phyloP scores from a whole-genome alignment of 2,329 filamentous ascomycete genomes.

The Aspergillus sp. region DNA sequence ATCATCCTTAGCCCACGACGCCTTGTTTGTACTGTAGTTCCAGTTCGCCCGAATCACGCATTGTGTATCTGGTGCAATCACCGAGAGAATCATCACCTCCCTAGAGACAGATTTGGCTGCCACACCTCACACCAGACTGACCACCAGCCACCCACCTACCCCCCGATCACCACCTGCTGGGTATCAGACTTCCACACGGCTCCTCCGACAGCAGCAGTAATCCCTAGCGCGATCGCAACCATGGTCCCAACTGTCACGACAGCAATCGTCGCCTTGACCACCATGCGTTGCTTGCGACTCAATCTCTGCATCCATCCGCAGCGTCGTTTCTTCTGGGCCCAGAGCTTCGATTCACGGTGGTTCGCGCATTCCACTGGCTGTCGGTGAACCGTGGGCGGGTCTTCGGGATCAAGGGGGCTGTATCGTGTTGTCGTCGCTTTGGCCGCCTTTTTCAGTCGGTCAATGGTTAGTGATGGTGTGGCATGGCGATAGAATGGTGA shows the following conservation, averaged over 20 bases:
- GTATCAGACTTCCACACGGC: slow-evolving; percentile 45
- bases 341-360: slow-evolving; percentile 36
- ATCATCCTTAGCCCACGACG: neutral
- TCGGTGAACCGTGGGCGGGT: slow-evolving; percentile 7
- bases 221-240: slow-evolving; percentile 49
- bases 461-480: slow-evolving; percentile 30
- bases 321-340: slow-evolving; percentile 35
- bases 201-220: slow-evolving; percentile 47
- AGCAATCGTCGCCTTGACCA: slow-evolving; percentile 44
- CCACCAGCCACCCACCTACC: slow-evolving; percentile 14
- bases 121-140: neutral
- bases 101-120: too few species aligned
- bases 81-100: too few species aligned
- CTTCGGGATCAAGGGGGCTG: neutral
- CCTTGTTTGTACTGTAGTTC: neutral
- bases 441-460: slow-evolving; percentile 24
- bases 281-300: slow-evolving; percentile 39
- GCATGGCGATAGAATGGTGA: slow-evolving; percentile 50
- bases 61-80: too few species aligned
- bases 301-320: slow-evolving; percentile 39
- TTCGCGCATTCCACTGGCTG: slow-evolving; percentile 17
- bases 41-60: neutral
- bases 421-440: neutral
- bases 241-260: slow-evolving; percentile 46
- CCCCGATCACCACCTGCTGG: slow-evolving; percentile 29